These are phyloP conservation scores for Vigna trinervia DNA, from an alignment of 306 rosid species.

Conservation along the genomic window DNA sequence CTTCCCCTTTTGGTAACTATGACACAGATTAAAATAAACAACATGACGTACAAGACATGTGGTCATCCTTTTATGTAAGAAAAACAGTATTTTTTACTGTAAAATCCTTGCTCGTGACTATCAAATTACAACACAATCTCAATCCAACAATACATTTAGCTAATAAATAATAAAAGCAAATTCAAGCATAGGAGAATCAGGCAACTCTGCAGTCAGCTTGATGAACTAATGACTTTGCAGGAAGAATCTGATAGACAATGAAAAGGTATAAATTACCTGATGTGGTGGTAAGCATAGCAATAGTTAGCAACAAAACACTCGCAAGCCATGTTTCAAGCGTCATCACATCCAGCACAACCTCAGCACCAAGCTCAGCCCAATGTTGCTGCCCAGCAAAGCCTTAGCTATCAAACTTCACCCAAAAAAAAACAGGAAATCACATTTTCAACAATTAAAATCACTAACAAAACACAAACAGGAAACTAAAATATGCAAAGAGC, in stretches of 20 bases:
- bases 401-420: conserved; percentile 41
- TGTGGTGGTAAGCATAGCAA: conserved; percentile 56
- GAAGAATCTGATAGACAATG: background rate
- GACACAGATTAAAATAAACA: conserved; percentile 3
- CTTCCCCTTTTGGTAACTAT: conserved; percentile 9
- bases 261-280: conserved; percentile 57
- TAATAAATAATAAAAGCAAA: background rate
- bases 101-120: conserved; percentile 20
- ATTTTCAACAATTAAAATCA: conserved; percentile 28
- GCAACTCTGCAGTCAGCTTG: background rate
- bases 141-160: background rate
- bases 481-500: background rate
- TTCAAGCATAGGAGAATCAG: background rate
- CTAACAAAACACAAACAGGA: background rate
- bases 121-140: background rate
- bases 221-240: background rate
- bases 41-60: conserved; percentile 15
- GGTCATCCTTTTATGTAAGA: background rate
- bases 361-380: conserved; percentile 42
- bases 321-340: conserved; percentile 57
- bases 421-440: conserved; percentile 35
- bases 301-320: conserved; percentile 58
- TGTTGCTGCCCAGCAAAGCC: conserved; percentile 36
- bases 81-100: background rate
- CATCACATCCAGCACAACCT: conserved; percentile 54